Conservation (phyloP, 805 yeast genomes). For the Candida easanensis region DNA sequence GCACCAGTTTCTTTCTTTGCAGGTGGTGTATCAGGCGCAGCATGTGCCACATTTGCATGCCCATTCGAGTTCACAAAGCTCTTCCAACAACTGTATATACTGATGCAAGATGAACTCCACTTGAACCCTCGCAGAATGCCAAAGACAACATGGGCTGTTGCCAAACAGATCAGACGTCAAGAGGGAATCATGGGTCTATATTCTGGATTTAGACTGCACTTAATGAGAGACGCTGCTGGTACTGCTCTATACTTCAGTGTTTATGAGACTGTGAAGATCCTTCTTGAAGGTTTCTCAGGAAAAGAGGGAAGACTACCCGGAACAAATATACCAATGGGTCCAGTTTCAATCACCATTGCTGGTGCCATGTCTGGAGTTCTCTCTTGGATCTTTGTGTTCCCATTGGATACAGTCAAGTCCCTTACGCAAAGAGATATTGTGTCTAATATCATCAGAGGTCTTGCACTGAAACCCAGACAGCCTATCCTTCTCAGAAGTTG, state of each 20-base stretch:
- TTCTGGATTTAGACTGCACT: constrained; percentile 69
- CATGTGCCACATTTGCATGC: constrained; percentile 63
- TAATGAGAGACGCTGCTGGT: constrained; percentile 65
- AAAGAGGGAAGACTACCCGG: constrained; percentile 32
- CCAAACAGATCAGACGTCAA: constrained; percentile 49
- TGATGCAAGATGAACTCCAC: constrained; percentile 31
- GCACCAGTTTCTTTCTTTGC: constrained; percentile 48
- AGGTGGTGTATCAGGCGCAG: constrained; percentile 67
- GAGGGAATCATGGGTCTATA: constrained; percentile 67
- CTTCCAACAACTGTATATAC: constrained; percentile 65
- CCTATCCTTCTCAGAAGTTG: constrained; percentile 34
- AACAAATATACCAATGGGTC: constrained; percentile 30
- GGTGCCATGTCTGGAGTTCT: constrained; percentile 80
- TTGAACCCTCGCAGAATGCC: constrained; percentile 33
- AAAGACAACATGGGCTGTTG: constrained; percentile 40
- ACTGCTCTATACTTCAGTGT: constrained; percentile 71
- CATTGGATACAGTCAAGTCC: constrained; percentile 78
- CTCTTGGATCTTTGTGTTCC: constrained; percentile 74
- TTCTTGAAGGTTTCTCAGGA: constrained; percentile 30
- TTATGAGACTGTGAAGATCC: constrained; percentile 69
- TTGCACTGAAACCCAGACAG: constrained; percentile 39
- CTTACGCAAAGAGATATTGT: constrained; percentile 73
- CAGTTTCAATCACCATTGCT: constrained; percentile 55
- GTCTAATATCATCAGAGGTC: constrained; percentile 57
- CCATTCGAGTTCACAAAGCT: constrained; percentile 86